Conservation (phyloP, 192 early-diverging fungal species). For the Mortierella claussenii region DNA sequence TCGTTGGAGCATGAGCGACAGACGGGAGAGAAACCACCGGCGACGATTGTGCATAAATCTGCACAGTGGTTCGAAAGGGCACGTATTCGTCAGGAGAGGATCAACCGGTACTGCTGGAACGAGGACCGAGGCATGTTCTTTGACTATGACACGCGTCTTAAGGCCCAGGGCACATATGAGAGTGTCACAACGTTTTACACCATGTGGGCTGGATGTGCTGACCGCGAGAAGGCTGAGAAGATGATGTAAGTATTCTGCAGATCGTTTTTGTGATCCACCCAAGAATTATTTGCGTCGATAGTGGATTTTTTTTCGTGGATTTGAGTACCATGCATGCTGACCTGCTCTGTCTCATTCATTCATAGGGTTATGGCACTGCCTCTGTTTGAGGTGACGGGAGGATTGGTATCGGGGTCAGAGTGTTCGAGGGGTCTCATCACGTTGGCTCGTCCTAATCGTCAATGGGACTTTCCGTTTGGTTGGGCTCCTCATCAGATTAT, state of each 20-base stretch:
- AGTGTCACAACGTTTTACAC: constrained; percentile 91
- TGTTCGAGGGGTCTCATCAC: constrained; percentile 84
- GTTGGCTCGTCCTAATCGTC: constrained; percentile 89
- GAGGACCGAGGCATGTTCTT: constrained; percentile 81
- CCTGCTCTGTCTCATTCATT: no score
- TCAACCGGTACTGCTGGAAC: constrained; percentile 91
- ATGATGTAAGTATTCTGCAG: constrained; percentile 77
- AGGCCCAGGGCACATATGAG: constrained; percentile 82
- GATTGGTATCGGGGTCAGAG: constrained; percentile 93
- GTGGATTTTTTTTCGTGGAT: no score
- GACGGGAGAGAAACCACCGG: no score
- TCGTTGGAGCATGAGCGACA: constrained; percentile 11
- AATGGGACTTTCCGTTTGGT: constrained; percentile 95
- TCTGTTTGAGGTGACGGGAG: constrained; percentile 91
- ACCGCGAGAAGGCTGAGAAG: constrained; percentile 77
- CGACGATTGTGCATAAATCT: constrained; percentile 57
- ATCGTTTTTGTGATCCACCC: no score
- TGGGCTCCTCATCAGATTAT: constrained; percentile 99
- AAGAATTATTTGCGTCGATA: no score
- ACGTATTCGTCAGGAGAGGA: constrained; percentile 63
- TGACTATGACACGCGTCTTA: constrained; percentile 86
- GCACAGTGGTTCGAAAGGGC: constrained; percentile 76
- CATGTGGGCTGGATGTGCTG: constrained; percentile 90
- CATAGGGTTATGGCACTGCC: constrained; percentile 55
- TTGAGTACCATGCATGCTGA: no score